A percentile compares a stretch with the other conserved stretches of the same genome.
Evolutionary conservation across 768 basidiomycete genomes (phyloP).

Genomic region (Mycena indigotica): DNA sequence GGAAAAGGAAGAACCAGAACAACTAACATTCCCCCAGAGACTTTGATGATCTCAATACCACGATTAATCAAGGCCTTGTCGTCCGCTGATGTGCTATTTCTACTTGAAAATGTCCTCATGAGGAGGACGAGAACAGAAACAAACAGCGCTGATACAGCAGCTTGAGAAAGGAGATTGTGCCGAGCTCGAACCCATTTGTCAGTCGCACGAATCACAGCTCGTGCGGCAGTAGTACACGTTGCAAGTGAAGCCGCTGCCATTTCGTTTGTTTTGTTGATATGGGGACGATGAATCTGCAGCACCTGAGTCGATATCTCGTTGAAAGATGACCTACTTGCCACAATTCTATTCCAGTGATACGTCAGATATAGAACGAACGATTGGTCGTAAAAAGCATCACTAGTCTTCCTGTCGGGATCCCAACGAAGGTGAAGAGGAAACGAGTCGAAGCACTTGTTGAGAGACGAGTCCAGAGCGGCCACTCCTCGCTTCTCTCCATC

Average conservation of each 20-base stretch:
- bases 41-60: background rate
- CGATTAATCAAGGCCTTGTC: background rate
- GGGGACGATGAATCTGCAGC: constrained; percentile 1
- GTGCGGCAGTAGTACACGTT: constrained; percentile 1
- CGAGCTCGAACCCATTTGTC: background rate
- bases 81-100: background rate
- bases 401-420: background rate
- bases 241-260: background rate
- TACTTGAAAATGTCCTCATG: background rate
- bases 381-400: constrained; percentile 1
- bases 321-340: background rate
- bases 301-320: background rate
- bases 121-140: constrained; percentile 1
- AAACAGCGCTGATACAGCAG: background rate
- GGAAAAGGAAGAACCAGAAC: background rate
- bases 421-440: constrained; percentile 6
- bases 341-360: background rate
- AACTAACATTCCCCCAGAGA: background rate
- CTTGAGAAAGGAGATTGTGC: background rate
- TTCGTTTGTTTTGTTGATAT: background rate
- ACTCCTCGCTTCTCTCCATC: background rate
- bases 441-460: constrained; percentile 1
- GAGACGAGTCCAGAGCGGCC: background rate
- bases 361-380: background rate
- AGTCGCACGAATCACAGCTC: background rate